Conservation (phyloP, 2,329 filamentous ascomycete genomes). For the Emmonsia crescens region DNA sequence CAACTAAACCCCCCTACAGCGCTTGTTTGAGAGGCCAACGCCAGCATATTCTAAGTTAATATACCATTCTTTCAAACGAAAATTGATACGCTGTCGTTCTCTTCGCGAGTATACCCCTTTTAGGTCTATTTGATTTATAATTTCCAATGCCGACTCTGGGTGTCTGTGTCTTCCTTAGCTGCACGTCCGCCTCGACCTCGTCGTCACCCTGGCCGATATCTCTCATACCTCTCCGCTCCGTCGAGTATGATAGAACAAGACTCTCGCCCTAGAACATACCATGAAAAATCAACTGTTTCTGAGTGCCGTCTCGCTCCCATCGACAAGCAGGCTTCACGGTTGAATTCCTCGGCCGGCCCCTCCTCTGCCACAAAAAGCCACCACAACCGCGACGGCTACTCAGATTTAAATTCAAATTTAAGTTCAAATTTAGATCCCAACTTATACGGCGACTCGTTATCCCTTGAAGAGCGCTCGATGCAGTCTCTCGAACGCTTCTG, state of each 20-base stretch:
- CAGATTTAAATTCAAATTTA: not conserved
- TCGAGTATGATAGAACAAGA: not conserved
- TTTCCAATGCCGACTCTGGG: not conserved
- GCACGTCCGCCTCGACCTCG: no score
- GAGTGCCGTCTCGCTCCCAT: no score
- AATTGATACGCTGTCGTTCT: not conserved
- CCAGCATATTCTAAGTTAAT: no score
- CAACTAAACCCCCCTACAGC: no score
- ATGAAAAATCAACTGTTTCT: not conserved
- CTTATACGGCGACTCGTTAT: not conserved
- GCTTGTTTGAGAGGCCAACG: no score
- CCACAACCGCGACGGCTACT: not conserved
- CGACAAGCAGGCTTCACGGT: not conserved
- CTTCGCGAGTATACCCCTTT: not conserved
- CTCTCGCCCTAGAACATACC: not conserved
- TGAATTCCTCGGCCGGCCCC: not conserved
- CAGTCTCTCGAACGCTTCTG: not conserved
- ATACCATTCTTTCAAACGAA: not conserved
- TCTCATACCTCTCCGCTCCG: not conserved
- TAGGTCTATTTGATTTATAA: not conserved
- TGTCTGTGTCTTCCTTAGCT: no score
- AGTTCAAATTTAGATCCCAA: not conserved
- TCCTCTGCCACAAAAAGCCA: not conserved
- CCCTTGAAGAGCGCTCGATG: not conserved
- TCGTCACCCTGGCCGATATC: conserved; percentile 13